Evolutionary conservation across 169 alveolate species (phyloP), one percentile per base, ranked within the genome.

Genomic region (Plasmodium falciparum): DNA sequence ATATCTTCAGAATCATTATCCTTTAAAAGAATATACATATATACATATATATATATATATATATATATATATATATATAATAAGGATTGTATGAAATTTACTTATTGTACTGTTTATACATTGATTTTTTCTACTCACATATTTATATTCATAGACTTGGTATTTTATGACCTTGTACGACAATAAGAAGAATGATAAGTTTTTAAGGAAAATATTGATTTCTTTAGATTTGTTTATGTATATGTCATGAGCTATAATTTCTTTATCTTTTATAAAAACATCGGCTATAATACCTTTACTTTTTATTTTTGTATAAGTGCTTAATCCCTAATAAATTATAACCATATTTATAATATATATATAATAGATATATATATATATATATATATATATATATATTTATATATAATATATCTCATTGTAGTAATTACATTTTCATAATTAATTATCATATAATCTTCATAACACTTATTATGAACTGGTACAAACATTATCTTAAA

Each of bases 271-370:
- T 78, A 78, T 78, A 33, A 52, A 13, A n/a, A 78, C 89, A 29
- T 78, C 67, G 26, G 89, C 89, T 61, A 78, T 54, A 66, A 78
- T 59, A 50, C 89, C 89, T 78, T 78, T 71, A 8, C 78, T 73
- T 54, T 43, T 43, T 29, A 78, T 78, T 65, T 78, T 78, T 45
- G 89, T 78, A 54, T 78, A 45, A 12, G 89, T 78, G 43, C 78
- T 78, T 49, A 78, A 26, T 45, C 89, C 89, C 89, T 78, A 26
- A 45, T 39, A 66, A 67, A 78, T 29, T 50, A 78, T 20, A 61
- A 61, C 65, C 17, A 39, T 33, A 33, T 76, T 50, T 13, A 17
- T 11, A 13, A 59, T 17, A 59, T 59, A 59, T 59, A 59, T 59
- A 59, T 59, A 20, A 20, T 20, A 20, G 22, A 59, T 59, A 61